Base-by-base conservation (phyloP, 2,329 filamentous ascomycete genomes). In the Thelonectria blattea region DNA sequence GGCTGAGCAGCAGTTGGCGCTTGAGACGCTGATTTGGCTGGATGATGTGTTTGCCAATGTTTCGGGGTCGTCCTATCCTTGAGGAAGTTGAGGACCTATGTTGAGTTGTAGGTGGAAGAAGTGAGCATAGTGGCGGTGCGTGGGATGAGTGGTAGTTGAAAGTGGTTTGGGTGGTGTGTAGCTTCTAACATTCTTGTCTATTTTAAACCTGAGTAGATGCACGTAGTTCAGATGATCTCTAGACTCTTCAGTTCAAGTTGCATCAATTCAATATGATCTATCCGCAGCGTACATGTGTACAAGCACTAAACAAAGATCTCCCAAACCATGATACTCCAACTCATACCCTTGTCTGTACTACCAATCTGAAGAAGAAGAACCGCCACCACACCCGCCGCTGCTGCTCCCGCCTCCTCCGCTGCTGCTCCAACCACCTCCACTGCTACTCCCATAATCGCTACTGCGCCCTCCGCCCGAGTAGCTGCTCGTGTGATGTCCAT, bases 1-100 rank as follows among this genome's bases (percentile, higher is more conserved):
- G 17, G 61, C 61, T 17, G 61, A 63, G 30, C 24, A 34, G 12
- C 61, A 63, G 20, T 58, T 55, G 30, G 51, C 58, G 14, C 43
- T 55, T 32, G 42, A 34, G 37, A 58, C 58, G 3, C 41, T 61
- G 30, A 54, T 42, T 9, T 63, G 58, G 61, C 58, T 63, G 20
- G 41, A 37, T 12, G 50, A 47, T 0, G 41, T 58, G 9, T 63
- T 61, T 56, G 24, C 37, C 20, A 53, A 60, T 15, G 37, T 56
- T 10, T 34, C 3, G 20, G 27, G 22, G 5, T 27, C 42, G 42
- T 30, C 27, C 2, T 30, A 30, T 10, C 27, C 27, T 9, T 30
- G 27, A 30, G 22, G 22, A 3, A 6, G n/a, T n/a, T n/a, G n/a
- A n/a, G n/a, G n/a, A n/a, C n/a, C n/a, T n/a, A n/a, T n/a, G n/a